Base-by-base conservation (phyloP, 1,284 basidiomycete species). In the Tremellales sp. region DNA sequence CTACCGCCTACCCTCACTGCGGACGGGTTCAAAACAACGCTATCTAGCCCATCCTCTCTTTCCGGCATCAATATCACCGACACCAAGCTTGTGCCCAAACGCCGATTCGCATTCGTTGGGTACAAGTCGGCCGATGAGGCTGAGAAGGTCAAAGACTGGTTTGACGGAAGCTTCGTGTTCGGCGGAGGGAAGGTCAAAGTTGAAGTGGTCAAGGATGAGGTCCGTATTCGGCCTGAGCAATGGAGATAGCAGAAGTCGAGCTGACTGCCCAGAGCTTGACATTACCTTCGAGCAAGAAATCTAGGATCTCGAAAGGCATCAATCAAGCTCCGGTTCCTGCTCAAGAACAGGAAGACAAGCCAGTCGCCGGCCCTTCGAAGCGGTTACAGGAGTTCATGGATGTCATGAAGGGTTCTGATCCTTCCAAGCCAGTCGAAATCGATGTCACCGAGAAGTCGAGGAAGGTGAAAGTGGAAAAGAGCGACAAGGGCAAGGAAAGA, bases 81-180 rank as follows among this genome's bases (percentile, higher is more conserved):
- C 75, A 80, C 86, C 46, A 89, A 89, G 72, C 80, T 97, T 48
- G 84, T 92, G 7, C 77, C 80, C 25, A 88, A 87, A 65, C 80
- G 94, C 4, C 79, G 89, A 29, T 94, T 98, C 67, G 94, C 87
- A 0, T 98, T 97, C 67, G 80, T 97, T 6, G 94, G 94, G 0
- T 97, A 84, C 78, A 89, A 87, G 71, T 82, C 83, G 0, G 80
- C 86, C 31, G 77, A 80, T 11, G 88, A 97, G 58, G 94, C 94
- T 0, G 56, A 75, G 11, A 79, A 80, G 13, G 90, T 88, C 0
- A 82, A 82, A 67, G 80, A 84, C 40, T 97, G 87, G 84, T 96
- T 90, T 62, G 82, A 96, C 68, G 80, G 82, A 27, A 89, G 86
- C 0, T 97, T 85, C 70, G 62, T 49, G n/a, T 76, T 90, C 44